Evolutionary conservation across 2,329 filamentous ascomycete species (phyloP), one percentile per base, ranked within the genome.

Genomic region (Aspergillus sp.): DNA sequence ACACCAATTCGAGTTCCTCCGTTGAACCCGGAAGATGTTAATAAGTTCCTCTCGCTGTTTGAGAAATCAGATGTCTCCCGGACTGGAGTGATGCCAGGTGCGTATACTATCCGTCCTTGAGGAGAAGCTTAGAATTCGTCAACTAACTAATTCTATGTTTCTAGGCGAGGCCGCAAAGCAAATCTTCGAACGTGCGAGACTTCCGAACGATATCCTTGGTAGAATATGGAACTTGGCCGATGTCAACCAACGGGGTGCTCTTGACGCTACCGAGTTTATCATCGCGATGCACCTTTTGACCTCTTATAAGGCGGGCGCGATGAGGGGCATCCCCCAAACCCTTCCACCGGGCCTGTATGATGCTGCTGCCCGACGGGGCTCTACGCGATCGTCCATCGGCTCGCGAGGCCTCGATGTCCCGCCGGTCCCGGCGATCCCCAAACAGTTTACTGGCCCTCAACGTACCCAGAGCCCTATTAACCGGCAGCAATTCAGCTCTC

Each of bases 201-300:
- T 99, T 63, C 90, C 94, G 5, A 97, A 96, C 73, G 92, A 98
- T 68, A 85, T 90, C 11, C 83, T 99, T 32, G 93, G 93, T n/a
- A 88, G 90, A 66, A 97, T 99, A 79, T 99, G 95, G 95, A 92
- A 90, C 69, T 84, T 99, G 62, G 90, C 93, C 22, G 95, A 99
- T 74, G 95, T 92, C 0, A 93, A 97, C 76, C 92, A 96, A 77
- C 87, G 93, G 55, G 95, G 95, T 54, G 87, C 90, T 32, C 83
- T 99, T 39, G 90, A 93, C 59, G 84, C 88, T 68, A 94, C 92
- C 14, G 95, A 98, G 70, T 99, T 99, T 74, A 90, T 96, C 72
- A 96, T 99, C 71, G 95, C 95, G 50, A 99, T 99, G 95, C 95
- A 99, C 75, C 82, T 99, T 61, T 83, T 99, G 63, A 94, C 92